Evolutionary conservation across 805 yeast species (phyloP), one percentile per base, ranked within the genome.

Genomic region (Candida silvicultrix): DNA sequence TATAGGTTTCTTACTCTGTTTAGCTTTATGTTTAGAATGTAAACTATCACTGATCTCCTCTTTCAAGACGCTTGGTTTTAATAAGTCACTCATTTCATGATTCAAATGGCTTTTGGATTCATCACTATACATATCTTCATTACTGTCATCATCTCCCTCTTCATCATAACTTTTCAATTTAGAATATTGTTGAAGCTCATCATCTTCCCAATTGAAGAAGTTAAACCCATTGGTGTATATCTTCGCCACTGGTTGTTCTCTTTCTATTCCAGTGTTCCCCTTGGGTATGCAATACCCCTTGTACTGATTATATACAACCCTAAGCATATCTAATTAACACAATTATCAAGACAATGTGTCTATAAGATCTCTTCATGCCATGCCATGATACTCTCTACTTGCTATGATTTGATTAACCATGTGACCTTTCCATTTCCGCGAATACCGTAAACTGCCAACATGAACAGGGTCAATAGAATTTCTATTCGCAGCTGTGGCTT

Each of bases 201-300:
- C 57, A 19, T 43, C 42, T 10, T 52, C 53, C 74, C 76, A 71
- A n/a, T 62, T 52, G 19, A 74, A 58, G 36, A 55, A 64, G 46
- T 73, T 77, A 51, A 75, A 69, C 14, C 80, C 80, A 52, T 66
- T 65, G 2, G 68, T 62, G 7, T 52, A 18, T 14, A 44, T 14
- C 6, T 47, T 38, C 12, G 38, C 47, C 2, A 23, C 25, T 35
- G 40, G 2, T 16, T 15, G 36, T 3, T 40, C 41, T 10, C 23
- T 37, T 4, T 37, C 42, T 1, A 37, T 15, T 2, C 43, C 46
- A 1, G 39, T 45, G 6, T 38, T 42, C 16, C 42, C 43, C 23
- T 41, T 45, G 4, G 58, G 53, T 11, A 55, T 20, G 15, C 54
- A 49, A 39, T 53, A 59, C 3, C 63, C 63, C 22, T 59, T 59